Conservation (phyloP, 176 grass and related monocot species). For the Eleusine indica region DNA sequence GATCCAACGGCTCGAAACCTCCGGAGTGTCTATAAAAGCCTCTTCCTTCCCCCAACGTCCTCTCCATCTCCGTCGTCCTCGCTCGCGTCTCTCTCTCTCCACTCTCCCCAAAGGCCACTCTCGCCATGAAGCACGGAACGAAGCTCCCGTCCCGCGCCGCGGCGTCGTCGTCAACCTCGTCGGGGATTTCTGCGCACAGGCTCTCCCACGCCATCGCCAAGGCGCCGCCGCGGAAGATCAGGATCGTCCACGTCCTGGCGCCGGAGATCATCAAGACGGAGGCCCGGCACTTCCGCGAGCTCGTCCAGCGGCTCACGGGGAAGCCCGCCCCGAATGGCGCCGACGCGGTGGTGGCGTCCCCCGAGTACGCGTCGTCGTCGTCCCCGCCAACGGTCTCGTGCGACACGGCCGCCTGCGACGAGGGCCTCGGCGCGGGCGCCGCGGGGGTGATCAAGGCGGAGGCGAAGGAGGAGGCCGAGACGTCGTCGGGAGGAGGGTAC, state of each 20-base stretch:
- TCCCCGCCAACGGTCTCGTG: conserved; percentile 12
- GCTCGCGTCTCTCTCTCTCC: not conserved
- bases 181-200: conserved; percentile 18
- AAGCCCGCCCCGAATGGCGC: conserved; percentile 12
- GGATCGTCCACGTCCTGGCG: conserved; percentile 65
- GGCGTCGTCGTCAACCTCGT: not conserved
- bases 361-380: not conserved
- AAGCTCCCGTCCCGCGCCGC: conserved; percentile 32
- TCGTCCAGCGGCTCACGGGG: conserved; percentile 77
- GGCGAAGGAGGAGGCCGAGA: conserved; percentile 29
- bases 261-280: conserved; percentile 76
- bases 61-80: conserved; percentile 24
- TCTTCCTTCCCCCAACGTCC: not conserved
- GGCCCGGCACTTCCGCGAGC: conserved; percentile 62
- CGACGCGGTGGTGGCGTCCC: not conserved
- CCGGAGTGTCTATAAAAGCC: conserved; percentile 25
- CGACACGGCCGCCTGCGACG: conserved; percentile 1
- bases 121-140: conserved; percentile 38
- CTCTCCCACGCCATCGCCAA: conserved; percentile 49
- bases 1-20: conserved; percentile 34
- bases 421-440: not conserved
- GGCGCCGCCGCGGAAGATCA: conserved; percentile 51
- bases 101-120: not conserved
- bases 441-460: conserved; percentile 25
- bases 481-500: conserved; percentile 17